These are phyloP conservation scores for Stachybotrys elegans DNA, from an alignment of 2,329 filamentous ascomycete genomes.

Conservation along the genomic window DNA sequence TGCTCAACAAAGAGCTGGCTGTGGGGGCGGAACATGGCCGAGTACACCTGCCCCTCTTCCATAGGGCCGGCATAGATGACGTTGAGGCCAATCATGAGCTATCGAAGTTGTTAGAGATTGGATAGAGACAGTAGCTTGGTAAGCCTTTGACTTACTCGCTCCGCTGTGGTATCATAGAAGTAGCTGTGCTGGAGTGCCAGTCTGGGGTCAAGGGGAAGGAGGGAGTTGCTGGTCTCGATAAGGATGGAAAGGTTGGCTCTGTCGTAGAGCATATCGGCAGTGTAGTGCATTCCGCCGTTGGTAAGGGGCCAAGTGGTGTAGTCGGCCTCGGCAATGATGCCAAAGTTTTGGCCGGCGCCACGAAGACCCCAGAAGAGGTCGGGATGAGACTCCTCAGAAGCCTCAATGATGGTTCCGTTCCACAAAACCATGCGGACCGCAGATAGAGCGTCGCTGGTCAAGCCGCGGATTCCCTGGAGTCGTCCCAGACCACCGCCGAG, in stretches of 20 bases:
- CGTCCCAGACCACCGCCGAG: not conserved
- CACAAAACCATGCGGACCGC: not conserved
- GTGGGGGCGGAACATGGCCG: conserved; percentile 38
- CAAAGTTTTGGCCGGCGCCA: conserved; percentile 1
- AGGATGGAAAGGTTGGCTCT: not conserved
- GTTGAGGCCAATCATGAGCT: conserved; percentile 37
- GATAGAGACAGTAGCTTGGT: not conserved
- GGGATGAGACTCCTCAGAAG: not conserved
- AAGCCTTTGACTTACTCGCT: not conserved
- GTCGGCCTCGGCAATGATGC: not conserved
- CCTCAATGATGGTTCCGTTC: not conserved
- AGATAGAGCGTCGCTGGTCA: not conserved
- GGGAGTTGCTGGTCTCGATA: not conserved
- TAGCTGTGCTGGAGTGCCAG: not conserved
- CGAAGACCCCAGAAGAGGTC: not conserved
- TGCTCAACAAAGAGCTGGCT: conserved; percentile 27
- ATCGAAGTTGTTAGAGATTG: not conserved
- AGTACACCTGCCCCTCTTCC: conserved; percentile 32
- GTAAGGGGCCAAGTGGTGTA: not conserved
- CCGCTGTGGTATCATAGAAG: not conserved
- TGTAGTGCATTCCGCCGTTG: not conserved
- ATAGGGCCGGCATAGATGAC: conserved; percentile 39
- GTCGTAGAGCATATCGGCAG: not conserved
- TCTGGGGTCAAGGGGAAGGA: not conserved
- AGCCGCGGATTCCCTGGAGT: not conserved